Evolutionary conservation across 192 early-diverging fungal genomes (phyloP).

Genomic region (Borealophlyctis nickersoniae): DNA sequence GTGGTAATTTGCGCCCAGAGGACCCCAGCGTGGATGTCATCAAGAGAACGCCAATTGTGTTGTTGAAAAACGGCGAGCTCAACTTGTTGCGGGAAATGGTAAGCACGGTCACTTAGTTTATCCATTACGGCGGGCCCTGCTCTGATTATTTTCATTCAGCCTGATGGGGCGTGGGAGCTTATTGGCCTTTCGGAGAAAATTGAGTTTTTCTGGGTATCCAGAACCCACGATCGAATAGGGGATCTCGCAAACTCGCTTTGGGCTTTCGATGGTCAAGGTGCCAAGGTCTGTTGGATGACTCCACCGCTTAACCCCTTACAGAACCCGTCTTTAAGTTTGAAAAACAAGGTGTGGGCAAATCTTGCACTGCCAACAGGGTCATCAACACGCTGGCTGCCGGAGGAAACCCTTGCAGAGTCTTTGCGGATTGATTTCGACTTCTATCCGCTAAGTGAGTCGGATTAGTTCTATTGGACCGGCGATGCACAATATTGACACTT

Average conservation of each 20-base stretch:
- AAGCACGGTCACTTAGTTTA: constrained; percentile 6
- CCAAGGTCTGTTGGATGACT: constrained; percentile 45
- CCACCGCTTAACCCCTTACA: background rate
- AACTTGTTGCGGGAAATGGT: constrained; percentile 60
- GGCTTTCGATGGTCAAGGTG: constrained; percentile 61
- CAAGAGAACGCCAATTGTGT: constrained; percentile 56
- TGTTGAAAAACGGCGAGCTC: constrained; percentile 67
- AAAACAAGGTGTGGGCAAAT: constrained; percentile 32
- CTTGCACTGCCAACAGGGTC: background rate
- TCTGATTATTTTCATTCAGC: constrained; percentile 12
- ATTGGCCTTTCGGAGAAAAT: constrained; percentile 55
- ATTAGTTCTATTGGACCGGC: too few species aligned
- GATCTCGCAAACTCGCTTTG: constrained; percentile 65
- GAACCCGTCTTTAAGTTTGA: background rate
- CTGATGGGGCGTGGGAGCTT: constrained; percentile 49
- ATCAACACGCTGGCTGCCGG: constrained; percentile 6
- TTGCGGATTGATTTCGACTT: constrained; percentile 67
- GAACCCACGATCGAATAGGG: constrained; percentile 40
- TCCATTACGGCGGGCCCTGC: too few species aligned
- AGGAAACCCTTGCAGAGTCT: constrained; percentile 21
- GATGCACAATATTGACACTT: too few species aligned
- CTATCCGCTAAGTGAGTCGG: constrained; percentile 68
- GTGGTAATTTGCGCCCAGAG: too few species aligned
- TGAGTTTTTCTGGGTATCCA: constrained; percentile 74
- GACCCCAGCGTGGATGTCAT: too few species aligned